phyloP scores from a whole-genome alignment of 208 protist species.

The Wallacemonas sp. region DNA sequence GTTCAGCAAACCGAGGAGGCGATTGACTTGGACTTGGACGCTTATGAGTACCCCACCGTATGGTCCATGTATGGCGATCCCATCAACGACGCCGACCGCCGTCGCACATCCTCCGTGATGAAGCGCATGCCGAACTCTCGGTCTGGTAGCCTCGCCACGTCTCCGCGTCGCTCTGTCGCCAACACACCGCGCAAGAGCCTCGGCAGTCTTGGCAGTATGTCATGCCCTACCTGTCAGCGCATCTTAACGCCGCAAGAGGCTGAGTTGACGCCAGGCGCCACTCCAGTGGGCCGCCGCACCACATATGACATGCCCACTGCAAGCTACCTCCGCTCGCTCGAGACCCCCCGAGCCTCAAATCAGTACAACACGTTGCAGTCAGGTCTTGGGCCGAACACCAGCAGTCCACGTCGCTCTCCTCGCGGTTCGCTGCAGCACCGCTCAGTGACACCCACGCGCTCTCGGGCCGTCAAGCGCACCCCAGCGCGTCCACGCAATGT shows the following conservation, averaged over 20 bases:
- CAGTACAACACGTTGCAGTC: background rate
- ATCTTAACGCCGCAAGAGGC: constrained; percentile 9
- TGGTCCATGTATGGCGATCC: constrained; percentile 51
- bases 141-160: background rate
- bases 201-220: constrained; percentile 11
- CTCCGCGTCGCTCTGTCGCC: constrained; percentile 1
- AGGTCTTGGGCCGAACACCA: background rate
- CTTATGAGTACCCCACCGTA: constrained; percentile 39
- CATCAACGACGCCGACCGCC: constrained; percentile 15
- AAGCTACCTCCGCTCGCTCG: constrained; percentile 4
- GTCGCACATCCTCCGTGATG: constrained; percentile 26
- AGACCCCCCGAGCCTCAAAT: background rate
- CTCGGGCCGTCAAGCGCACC: background rate
- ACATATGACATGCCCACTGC: constrained; percentile 4
- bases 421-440: constrained; percentile 10
- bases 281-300: background rate
- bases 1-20: constrained; percentile 22
- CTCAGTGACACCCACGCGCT: constrained; percentile 2
- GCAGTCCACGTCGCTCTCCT: too few relatives aligned
- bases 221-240: constrained; percentile 24
- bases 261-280: background rate
- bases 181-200: constrained; percentile 14
- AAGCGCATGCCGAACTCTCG: constrained; percentile 32
- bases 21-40: constrained; percentile 43
- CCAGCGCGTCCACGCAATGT: constrained; percentile 4